Evolutionary conservation across 2,329 filamentous ascomycete species (phyloP).

Genomic region (Byssothecium circinans): DNA sequence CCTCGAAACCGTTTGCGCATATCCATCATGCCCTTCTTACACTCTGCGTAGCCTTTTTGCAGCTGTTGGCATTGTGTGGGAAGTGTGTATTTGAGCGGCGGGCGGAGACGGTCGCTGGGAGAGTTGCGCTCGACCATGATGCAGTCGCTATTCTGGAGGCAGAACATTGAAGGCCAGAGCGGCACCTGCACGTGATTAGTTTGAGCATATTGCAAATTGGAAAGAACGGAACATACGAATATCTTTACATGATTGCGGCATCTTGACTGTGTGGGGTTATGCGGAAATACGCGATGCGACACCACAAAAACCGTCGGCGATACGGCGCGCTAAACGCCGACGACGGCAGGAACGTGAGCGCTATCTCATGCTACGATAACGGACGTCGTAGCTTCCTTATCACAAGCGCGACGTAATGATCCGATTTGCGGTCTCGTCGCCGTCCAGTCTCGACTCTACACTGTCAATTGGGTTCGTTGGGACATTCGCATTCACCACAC

Average conservation of each 20-base stretch:
- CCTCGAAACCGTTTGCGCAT: constrained; percentile 98
- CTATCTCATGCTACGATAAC: too few relatives aligned
- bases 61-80: constrained; percentile 90
- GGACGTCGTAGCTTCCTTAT: too few relatives aligned
- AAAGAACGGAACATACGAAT: constrained; percentile 69
- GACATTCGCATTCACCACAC: too few relatives aligned
- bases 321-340: too few relatives aligned
- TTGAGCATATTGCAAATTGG: too few relatives aligned
- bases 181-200: too few relatives aligned
- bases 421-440: too few relatives aligned
- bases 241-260: constrained; percentile 97
- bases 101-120: constrained; percentile 83
- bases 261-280: constrained; percentile 40
- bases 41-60: constrained; percentile 86
- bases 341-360: too few relatives aligned
- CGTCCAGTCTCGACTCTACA: too few relatives aligned
- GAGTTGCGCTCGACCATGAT: constrained; percentile 88
- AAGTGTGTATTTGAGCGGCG: constrained; percentile 77
- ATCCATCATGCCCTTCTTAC: constrained; percentile 93
- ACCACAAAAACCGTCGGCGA: too few relatives aligned
- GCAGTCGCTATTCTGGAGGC: constrained; percentile 94
- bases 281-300: constrained; percentile 2
- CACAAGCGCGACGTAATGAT: too few relatives aligned
- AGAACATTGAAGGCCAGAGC: constrained; percentile 91
- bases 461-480: too few relatives aligned